A percentile compares a stretch with the other conserved stretches of the same genome.
Conservation (phyloP, 1,284 basidiomycete species). For the Moniliophthora roreri region DNA sequence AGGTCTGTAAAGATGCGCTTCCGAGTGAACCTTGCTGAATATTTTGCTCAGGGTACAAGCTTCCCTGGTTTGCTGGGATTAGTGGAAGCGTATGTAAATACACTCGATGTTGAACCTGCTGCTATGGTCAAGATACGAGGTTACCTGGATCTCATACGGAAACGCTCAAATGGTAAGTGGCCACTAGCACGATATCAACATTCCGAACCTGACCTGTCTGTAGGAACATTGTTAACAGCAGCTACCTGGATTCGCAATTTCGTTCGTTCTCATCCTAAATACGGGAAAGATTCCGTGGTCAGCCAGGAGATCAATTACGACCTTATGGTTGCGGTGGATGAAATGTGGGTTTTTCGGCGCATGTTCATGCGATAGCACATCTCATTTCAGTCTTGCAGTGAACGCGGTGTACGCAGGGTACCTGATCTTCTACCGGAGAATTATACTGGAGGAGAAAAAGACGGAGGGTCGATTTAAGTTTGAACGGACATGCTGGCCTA, state of each 20-base stretch:
- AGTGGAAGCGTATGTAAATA: slow-evolving; percentile 86
- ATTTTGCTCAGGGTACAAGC: slow-evolving; percentile 42
- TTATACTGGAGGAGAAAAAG: slow-evolving; percentile 50
- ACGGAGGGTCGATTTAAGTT: slow-evolving; percentile 39
- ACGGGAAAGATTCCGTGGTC: slow-evolving; percentile 91
- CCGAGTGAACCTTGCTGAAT: slow-evolving; percentile 10
- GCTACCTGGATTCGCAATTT: slow-evolving; percentile 95
- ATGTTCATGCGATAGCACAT: background rate
- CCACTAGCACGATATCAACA: background rate
- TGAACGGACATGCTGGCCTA: slow-evolving; percentile 14
- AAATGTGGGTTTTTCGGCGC: slow-evolving; percentile 69
- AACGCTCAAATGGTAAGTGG: slow-evolving; percentile 75
- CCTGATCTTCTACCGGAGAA: slow-evolving; percentile 62
- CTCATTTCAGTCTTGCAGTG: slow-evolving; percentile 41
- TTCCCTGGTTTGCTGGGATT: slow-evolving; percentile 90
- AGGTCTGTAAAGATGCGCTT: slow-evolving; percentile 41
- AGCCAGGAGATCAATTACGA: slow-evolving; percentile 94
- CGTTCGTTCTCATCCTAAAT: slow-evolving; percentile 85
- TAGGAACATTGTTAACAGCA: slow-evolving; percentile 84
- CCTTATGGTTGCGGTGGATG: slow-evolving; percentile 87
- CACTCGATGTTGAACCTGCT: slow-evolving; percentile 74
- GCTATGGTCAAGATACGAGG: slow-evolving; percentile 69
- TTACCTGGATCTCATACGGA: slow-evolving; percentile 80
- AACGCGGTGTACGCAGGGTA: slow-evolving; percentile 66
- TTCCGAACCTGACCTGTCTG: slow-evolving; percentile 12